Evolutionary conservation across 2,329 filamentous ascomycete species (phyloP).

Genomic region (Clarireedia monteithiana): DNA sequence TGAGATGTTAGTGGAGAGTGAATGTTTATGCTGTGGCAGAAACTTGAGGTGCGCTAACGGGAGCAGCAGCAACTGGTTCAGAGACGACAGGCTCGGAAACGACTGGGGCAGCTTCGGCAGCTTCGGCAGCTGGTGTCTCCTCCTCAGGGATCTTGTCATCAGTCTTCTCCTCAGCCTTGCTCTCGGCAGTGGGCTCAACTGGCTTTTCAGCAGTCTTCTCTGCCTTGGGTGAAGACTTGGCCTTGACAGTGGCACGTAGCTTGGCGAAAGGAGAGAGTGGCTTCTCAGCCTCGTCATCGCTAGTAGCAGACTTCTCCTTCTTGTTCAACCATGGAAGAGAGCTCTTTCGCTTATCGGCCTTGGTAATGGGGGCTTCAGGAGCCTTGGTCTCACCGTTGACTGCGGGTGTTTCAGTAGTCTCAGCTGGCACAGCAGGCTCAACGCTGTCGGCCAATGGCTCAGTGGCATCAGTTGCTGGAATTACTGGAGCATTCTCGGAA

Average conservation of each 20-base stretch:
- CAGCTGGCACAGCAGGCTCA: conserved; percentile 26
- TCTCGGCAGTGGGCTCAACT: conserved; percentile 24
- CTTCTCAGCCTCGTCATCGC: conserved; percentile 38
- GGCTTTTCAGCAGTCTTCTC: conserved; percentile 36
- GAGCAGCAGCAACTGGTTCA: conserved; percentile 19
- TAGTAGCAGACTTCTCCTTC: conserved; percentile 43
- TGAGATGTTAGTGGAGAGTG: conserved; percentile 3
- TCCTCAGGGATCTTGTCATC: conserved; percentile 17
- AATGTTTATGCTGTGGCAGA: conserved; percentile 27
- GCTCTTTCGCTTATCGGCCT: conserved; percentile 52
- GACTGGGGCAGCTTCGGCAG: conserved; percentile 23
- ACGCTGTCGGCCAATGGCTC: conserved; percentile 26
- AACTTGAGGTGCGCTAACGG: conserved; percentile 24
- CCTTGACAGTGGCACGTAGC: conserved; percentile 30
- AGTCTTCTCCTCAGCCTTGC: conserved; percentile 11
- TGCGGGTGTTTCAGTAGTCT: conserved; percentile 26
- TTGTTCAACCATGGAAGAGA: conserved; percentile 53
- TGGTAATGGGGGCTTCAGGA: conserved; percentile 31
- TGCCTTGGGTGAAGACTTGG: conserved; percentile 34
- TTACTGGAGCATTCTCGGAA: conserved; percentile 29
- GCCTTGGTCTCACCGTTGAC: conserved; percentile 34
- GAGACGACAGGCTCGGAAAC: conserved; percentile 17
- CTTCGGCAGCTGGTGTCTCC: conserved; percentile 23
- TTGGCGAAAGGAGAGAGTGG: conserved; percentile 29
- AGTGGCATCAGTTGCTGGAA: conserved; percentile 27